Conservation (phyloP, 176 grass and related monocot genomes). For the Canna indica region DNA sequence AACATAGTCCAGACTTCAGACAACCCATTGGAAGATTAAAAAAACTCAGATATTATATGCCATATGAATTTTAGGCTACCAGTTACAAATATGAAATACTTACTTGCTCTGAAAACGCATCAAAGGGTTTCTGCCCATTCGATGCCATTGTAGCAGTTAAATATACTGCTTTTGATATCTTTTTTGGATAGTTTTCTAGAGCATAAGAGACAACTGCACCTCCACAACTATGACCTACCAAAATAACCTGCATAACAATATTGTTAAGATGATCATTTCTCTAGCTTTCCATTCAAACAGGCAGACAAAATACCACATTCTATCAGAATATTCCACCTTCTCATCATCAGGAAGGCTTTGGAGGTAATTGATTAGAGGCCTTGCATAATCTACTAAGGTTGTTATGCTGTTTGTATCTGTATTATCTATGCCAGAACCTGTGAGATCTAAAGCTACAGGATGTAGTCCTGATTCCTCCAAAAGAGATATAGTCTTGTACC, state of each 20-base stretch:
- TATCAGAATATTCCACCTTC: conserved; percentile 24
- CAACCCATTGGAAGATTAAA: not conserved
- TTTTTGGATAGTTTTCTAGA: conserved; percentile 46
- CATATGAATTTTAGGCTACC: not conserved
- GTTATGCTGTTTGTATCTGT: conserved; percentile 72
- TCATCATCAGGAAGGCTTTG: conserved; percentile 33
- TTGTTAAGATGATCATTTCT: not conserved
- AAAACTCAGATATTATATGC: not conserved
- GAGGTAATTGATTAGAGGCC: conserved; percentile 76
- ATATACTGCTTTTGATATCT: conserved; percentile 86
- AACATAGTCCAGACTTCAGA: no score
- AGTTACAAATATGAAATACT: not conserved
- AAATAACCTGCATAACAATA: conserved; percentile 45
- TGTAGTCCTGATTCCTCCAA: conserved; percentile 84
- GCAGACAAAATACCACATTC: not conserved
- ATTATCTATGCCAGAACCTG: conserved; percentile 76
- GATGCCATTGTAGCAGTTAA: conserved; percentile 82
- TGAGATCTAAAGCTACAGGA: conserved; percentile 79
- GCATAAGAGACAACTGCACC: conserved; percentile 83
- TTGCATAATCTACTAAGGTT: conserved; percentile 78
- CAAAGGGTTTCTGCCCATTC: conserved; percentile 85
- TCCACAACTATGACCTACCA: conserved; percentile 91
- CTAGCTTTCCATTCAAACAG: not conserved
- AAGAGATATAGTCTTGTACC: conserved; percentile 92
- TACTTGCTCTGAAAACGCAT: conserved; percentile 77